Base-by-base conservation (phyloP, 495 filamentous ascomycete genomes). In the Monascus purpureus region DNA sequence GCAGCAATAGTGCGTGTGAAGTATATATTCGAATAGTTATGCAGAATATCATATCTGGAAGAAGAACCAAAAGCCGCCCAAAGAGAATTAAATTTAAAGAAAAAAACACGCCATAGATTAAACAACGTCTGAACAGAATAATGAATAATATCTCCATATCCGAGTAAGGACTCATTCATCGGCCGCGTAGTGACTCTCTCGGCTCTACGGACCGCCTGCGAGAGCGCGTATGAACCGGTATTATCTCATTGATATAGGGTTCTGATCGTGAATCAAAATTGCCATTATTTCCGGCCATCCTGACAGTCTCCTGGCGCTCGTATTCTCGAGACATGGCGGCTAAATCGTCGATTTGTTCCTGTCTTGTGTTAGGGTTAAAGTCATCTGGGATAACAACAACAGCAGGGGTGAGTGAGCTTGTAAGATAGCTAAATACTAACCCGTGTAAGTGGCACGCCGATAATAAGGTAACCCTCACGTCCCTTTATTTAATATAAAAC, bases 281-380 rank as follows among this genome's bases (percentile, higher is more conserved):
- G 38, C 33, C 38, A 20, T 36, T 26, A 27, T 57, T 49, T 13
- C 45, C 49, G 7, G 53, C 38, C 67, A 70, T 70, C 8, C 65
- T 56, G 19, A 59, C 43, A 4, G 67, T 59, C 37, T 67, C 65
- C 34, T 69, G 61, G 18, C 48, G 55, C 45, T 70, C 67, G 39
- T 70, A 70, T 38, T 69, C 61, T 27, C 57, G 41, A 8, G 65
- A 69, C 51, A 70, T 58, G 14, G 47, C 45, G 22, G 59, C 57
- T 9, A 70, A 51, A 36, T 70, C 67, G 32, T 70, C 62, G 37
- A 70, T 70, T 58, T 70, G 67, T 40, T 58, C 57, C 67, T 70
- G 24, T n/a, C n/a, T 15, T 17, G 4, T 8, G 13, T 13, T 28
- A 17, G 16, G 18, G n/a, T n/a, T n/a, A n/a, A n/a, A n/a, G n/a